A percentile compares a stretch with the other conserved stretches of the same genome.
These are phyloP conservation scores for Acmispon strigosus DNA, from an alignment of 306 rosid species.

Conservation along the genomic window DNA sequence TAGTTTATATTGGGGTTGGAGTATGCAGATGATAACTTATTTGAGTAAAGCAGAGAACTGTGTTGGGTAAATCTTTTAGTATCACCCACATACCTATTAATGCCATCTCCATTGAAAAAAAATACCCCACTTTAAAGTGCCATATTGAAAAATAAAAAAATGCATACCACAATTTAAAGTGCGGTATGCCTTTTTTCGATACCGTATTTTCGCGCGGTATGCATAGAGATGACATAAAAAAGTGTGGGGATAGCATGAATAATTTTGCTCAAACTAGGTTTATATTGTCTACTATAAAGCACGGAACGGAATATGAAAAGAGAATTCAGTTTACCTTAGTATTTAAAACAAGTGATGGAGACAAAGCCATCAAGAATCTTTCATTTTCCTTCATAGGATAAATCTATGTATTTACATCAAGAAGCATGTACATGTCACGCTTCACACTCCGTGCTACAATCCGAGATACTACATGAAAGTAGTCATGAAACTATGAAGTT, in stretches of 20 bases:
- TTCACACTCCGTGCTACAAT: slow-evolving; percentile 75
- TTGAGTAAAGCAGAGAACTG: not conserved
- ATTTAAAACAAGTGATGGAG: slow-evolving; percentile 61
- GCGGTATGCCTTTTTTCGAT: too few species aligned
- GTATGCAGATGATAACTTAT: not conserved
- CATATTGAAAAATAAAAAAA: too few species aligned
- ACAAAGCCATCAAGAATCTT: slow-evolving; percentile 57
- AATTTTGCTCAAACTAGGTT: too few species aligned
- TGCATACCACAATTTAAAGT: too few species aligned
- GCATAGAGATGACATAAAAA: too few species aligned
- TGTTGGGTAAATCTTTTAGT: too few species aligned
- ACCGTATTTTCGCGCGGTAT: too few species aligned
- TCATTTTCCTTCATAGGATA: slow-evolving; percentile 63
- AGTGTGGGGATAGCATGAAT: too few species aligned
- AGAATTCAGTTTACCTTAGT: slow-evolving; percentile 43
- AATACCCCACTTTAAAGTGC: too few species aligned
- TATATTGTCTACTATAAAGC: not conserved
- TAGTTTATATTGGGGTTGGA: not conserved
- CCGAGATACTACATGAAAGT: slow-evolving; percentile 52
- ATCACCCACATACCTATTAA: too few species aligned
- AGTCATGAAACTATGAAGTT: not conserved
- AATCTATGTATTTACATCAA: slow-evolving; percentile 78
- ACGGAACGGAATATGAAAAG: not conserved
- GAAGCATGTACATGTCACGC: slow-evolving; percentile 49
- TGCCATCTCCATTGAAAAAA: too few species aligned